A percentile compares a stretch with the other conserved stretches of the same genome.
Conservation (phyloP, 2,329 filamentous ascomycete species). For the Cytospora leucostoma region DNA sequence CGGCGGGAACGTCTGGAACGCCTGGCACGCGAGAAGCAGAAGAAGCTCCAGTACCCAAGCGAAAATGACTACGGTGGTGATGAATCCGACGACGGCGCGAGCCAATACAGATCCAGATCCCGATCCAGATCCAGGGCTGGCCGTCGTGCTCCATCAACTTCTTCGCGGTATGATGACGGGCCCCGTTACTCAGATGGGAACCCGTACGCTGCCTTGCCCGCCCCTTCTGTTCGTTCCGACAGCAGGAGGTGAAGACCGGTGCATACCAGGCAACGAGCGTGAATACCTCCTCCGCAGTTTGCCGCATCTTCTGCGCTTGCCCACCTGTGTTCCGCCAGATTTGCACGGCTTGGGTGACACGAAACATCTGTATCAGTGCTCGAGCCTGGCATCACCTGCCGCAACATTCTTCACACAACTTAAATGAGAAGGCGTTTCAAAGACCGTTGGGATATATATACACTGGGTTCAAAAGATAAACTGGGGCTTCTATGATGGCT, state of each 20-base stretch:
- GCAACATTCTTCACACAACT: conserved; percentile 1
- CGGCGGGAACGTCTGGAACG: conserved; percentile 42
- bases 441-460: conserved; percentile 5
- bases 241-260: conserved; percentile 39
- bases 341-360: conserved; percentile 3
- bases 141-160: conserved; percentile 45
- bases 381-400: conserved; percentile 1
- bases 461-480: conserved; percentile 5
- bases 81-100: conserved; percentile 25
- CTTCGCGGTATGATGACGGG: conserved; percentile 45
- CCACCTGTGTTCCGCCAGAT: not conserved
- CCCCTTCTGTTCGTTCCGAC: conserved; percentile 42
- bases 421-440: conserved; percentile 12
- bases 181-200: conserved; percentile 51
- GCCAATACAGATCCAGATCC: conserved; percentile 31
- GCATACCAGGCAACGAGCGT: conserved; percentile 23
- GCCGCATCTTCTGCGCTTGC: conserved; percentile 11
- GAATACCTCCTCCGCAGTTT: conserved; percentile 5
- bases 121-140: conserved; percentile 43
- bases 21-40: conserved; percentile 9
- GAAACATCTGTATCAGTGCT: conserved; percentile 3
- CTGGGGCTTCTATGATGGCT: conserved; percentile 21
- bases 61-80: conserved; percentile 27
- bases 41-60: conserved; percentile 20
- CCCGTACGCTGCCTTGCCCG: conserved; percentile 48